These are phyloP conservation scores for Aspergillus ochraceoroseus DNA, from an alignment of 2,329 filamentous ascomycete species.

Conservation along the genomic window DNA sequence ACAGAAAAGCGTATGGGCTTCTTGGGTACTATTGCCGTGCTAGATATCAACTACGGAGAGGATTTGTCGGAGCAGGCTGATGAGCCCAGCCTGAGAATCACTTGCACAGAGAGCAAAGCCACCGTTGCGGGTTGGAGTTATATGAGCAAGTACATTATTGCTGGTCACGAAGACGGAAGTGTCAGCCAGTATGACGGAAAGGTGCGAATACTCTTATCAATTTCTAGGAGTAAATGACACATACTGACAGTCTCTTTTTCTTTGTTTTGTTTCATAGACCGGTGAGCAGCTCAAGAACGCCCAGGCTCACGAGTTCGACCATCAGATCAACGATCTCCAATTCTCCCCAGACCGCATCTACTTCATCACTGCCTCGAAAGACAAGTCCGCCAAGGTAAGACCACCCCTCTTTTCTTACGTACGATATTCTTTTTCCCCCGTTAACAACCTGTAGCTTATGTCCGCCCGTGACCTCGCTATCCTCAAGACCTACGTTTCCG, in stretches of 20 bases:
- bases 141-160: constrained; percentile 91
- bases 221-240: too few relatives aligned
- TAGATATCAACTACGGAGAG: constrained; percentile 80
- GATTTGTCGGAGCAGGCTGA: constrained; percentile 72
- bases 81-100: constrained; percentile 79
- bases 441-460: constrained; percentile 57
- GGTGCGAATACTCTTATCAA: constrained; percentile 45
- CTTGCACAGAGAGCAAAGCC: constrained; percentile 92
- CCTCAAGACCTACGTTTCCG: constrained; percentile 85
- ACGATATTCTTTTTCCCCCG: background rate
- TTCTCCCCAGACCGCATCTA: constrained; percentile 92
- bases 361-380: constrained; percentile 97
- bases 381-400: constrained; percentile 86
- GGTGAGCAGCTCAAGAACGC: constrained; percentile 77
- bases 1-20: constrained; percentile 99
- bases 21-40: constrained; percentile 86
- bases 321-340: constrained; percentile 85
- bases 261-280: constrained; percentile 45
- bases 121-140: constrained; percentile 97
- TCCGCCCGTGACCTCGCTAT: constrained; percentile 80
- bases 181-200: constrained; percentile 89
- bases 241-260: background rate
- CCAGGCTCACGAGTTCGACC: constrained; percentile 78
- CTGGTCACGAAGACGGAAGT: constrained; percentile 92
- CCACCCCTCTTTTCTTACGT: background rate